Conservation (phyloP, 306 rosid species). For the Begonia loranthoides region DNA sequence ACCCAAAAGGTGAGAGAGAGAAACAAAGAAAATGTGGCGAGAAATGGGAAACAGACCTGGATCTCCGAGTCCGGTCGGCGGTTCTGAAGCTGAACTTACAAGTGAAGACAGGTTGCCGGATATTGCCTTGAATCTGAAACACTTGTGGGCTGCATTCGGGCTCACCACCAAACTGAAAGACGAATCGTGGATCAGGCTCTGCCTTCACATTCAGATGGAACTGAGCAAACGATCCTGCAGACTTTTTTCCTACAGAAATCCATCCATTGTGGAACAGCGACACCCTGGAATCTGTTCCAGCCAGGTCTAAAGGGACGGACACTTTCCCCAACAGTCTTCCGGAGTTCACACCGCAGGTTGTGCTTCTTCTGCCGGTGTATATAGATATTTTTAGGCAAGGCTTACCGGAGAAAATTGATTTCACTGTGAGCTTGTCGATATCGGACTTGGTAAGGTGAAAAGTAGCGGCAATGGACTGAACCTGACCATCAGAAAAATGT, state of each 20-base stretch:
- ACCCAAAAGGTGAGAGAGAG: not conserved
- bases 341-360: slow-evolving; percentile 50
- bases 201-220: slow-evolving; percentile 60
- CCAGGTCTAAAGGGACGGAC: slow-evolving; percentile 37
- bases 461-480: slow-evolving; percentile 33
- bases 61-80: slow-evolving; percentile 47
- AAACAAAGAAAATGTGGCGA: not conserved
- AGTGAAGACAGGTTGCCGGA: slow-evolving; percentile 58
- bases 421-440: slow-evolving; percentile 25
- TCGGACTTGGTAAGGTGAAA: slow-evolving; percentile 54
- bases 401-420: slow-evolving; percentile 32
- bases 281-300: slow-evolving; percentile 30
- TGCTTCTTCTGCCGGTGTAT: slow-evolving; percentile 44
- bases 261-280: slow-evolving; percentile 47
- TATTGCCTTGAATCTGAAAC: slow-evolving; percentile 57
- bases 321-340: slow-evolving; percentile 39
- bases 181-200: slow-evolving; percentile 62
- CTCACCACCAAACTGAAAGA: slow-evolving; percentile 64
- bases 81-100: slow-evolving; percentile 63
- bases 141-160: slow-evolving; percentile 73
- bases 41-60: slow-evolving; percentile 23
- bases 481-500: slow-evolving; percentile 28
- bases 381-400: slow-evolving; percentile 40
- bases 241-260: slow-evolving; percentile 46
- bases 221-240: slow-evolving; percentile 39